Evolutionary conservation across 2,329 filamentous ascomycete species (phyloP).

Genomic region (Curvularia verruculosa): DNA sequence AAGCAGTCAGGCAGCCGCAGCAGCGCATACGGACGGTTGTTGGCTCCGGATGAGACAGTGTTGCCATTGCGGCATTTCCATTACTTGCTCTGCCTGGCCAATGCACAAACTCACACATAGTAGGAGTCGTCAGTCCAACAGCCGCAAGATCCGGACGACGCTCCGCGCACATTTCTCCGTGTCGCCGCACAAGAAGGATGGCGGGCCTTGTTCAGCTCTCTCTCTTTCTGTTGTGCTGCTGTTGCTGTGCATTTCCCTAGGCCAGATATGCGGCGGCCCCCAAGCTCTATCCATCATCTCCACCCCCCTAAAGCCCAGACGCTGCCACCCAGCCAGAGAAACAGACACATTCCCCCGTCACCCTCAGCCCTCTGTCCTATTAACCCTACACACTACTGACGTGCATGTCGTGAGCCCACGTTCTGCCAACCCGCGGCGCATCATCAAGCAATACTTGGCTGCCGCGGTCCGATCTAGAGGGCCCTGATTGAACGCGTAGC

Average conservation of each 20-base stretch:
- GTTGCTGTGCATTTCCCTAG: constrained; percentile 15
- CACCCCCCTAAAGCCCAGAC: background rate
- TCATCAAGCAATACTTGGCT: constrained; percentile 33
- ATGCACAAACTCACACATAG: too few species aligned
- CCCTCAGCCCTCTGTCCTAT: too few species aligned
- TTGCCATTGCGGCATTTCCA: background rate
- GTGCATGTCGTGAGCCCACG: constrained; percentile 12
- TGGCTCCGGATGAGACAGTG: background rate
- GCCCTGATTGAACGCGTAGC: constrained; percentile 27
- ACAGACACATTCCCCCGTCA: background rate
- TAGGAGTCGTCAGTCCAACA: background rate
- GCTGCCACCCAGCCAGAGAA: background rate
- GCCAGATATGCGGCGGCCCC: constrained; percentile 27
- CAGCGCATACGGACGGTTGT: background rate
- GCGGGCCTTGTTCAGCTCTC: constrained; percentile 22
- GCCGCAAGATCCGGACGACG: constrained; percentile 21
- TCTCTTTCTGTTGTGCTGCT: background rate
- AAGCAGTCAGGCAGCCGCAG: constrained; percentile 9
- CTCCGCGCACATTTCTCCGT: constrained; percentile 1
- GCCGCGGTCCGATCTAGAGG: constrained; percentile 16
- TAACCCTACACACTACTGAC: background rate
- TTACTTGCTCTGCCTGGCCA: too few species aligned
- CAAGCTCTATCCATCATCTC: constrained; percentile 9
- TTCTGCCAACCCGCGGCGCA: constrained; percentile 26
- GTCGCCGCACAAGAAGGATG: constrained; percentile 19